Base-by-base conservation (phyloP, 2,329 filamentous ascomycete species). In the Dryadomyces quercivorus region DNA sequence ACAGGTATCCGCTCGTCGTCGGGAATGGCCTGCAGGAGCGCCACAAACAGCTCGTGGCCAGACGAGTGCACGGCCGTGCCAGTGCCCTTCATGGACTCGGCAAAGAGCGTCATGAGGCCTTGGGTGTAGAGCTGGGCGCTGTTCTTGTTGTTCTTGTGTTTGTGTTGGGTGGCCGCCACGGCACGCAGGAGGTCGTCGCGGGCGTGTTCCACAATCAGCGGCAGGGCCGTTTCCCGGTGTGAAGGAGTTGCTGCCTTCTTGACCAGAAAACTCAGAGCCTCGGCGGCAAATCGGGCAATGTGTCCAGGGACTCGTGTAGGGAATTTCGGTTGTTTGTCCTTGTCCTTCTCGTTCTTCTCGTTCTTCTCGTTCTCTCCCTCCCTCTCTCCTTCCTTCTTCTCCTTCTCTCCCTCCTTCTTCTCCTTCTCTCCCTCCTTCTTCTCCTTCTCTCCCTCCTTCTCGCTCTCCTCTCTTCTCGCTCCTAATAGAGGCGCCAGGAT, bases 211-310 rank as follows among this genome's bases (percentile, higher is more conserved):
- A 95, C 71, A n/a, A 96, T 82, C 13, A 76, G 70, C 13, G 79
- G 74, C 40, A 98, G 73, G 0, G 89, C 81, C 26, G 75, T 79
- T 60, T 92, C 86, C 60, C 88, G 83, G 54, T 88, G 88, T 0
- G 59, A 55, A 2, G 83, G 78, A 16, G 85, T 78, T 2, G 86
- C 91, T 7, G 91, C 86, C 70, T 96, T 97, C 64, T 89, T 86
- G 20, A 98, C 77, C 20, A 98, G 74, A 64, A 97, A 98, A 61
- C 91, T 95, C 72, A 98, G 78, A 2, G 93, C 88, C 70, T 98
- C 93, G 26, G 93, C 93, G 13, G 92, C 88, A 68, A 97, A 98
- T 54, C 91, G 82, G 22, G 88, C 85, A 60, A 96, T 88, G 67
- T 95, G 91, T 16, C 84, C 80, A 60, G 92, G 93, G 60, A 92